Evolutionary conservation across 2,329 filamentous ascomycete genomes (phyloP), one percentile per base, ranked within the genome.

Genomic region (Xylariales sp.): DNA sequence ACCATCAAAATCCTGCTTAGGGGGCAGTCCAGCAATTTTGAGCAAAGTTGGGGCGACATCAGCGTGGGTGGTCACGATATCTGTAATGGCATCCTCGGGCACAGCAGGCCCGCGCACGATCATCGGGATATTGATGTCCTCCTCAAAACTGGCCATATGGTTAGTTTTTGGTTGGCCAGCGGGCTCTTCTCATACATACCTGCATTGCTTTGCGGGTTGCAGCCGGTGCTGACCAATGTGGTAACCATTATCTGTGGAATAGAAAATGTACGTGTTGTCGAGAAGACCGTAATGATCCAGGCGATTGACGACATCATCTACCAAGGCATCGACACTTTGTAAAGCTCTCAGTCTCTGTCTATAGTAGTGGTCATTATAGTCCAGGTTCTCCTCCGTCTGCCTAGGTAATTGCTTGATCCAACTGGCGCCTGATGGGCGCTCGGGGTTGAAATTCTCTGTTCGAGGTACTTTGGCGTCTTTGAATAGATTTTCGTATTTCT

Each of bases 11-110:
- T 78, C 72, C 0, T 60, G 47, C 1, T 69, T 62, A 3, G 65
- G 47, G 1, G 63, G 54, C 2, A 61, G 59, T 1, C 68, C 65
- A 1, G 62, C 67, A 4, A 68, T 48, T 2, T 65, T 56, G 24
- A 83, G 62, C 8, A 83, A 54, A 0, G 80, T 84, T 0, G 81
- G 79, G 1, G 75, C 77, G 2, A 85, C 57, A 47, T 84, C 81
- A 4, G 79, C 73, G 48, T 85, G 81, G 0, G 77, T 74, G 0
- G 76, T 81, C 2, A 76, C 67, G 3, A 65, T 60, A 8, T 69
- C 57, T 14, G 65, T 63, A 1, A 54, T 54, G 5, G 51, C 40
- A 0, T 62, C 62, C 14, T 62, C 49, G 0, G 68, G 56, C 2
- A 81, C 54, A 0, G 70, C 69, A 0, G 77, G 77, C 0, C 78